A percentile compares a stretch with the other conserved stretches of the same genome.
These are phyloP conservation scores for Vicia faba DNA, from an alignment of 306 rosid species.

Conservation along the genomic window DNA sequence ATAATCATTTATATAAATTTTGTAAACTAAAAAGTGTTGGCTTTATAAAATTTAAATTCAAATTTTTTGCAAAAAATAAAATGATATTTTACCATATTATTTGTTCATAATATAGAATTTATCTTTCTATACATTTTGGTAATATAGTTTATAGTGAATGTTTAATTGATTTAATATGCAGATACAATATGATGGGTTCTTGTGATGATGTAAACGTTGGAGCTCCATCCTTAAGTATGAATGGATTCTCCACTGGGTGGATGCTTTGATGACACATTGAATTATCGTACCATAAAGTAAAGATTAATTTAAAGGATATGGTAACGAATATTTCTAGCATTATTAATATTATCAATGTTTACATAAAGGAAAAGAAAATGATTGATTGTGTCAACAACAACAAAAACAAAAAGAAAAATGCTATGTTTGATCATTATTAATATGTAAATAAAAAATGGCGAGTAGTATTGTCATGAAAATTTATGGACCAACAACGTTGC, in stretches of 20 bases:
- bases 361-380: constrained; percentile 21
- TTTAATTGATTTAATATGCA: constrained; percentile 39
- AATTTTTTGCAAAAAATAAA: too few relatives aligned
- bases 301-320: background rate
- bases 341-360: constrained; percentile 29
- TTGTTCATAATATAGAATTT: background rate
- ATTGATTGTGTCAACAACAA: too few relatives aligned
- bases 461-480: constrained; percentile 13
- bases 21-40: too few relatives aligned
- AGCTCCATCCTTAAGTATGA: constrained; percentile 45
- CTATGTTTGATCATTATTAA: constrained; percentile 20
- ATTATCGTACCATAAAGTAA: constrained; percentile 1
- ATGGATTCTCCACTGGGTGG: constrained; percentile 68
- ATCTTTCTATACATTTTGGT: too few relatives aligned
- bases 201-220: constrained; percentile 49
- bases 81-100: background rate
- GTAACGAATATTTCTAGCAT: background rate
- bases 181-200: constrained; percentile 48
- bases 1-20: too few relatives aligned
- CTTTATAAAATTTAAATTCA: too few relatives aligned
- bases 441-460: constrained; percentile 30
- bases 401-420: too few relatives aligned
- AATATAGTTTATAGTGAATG: background rate
- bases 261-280: constrained; percentile 49
- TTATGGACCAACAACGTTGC: constrained; percentile 24